Conservation (phyloP, 1,284 basidiomycete species). For the Pseudozyma sp. region DNA sequence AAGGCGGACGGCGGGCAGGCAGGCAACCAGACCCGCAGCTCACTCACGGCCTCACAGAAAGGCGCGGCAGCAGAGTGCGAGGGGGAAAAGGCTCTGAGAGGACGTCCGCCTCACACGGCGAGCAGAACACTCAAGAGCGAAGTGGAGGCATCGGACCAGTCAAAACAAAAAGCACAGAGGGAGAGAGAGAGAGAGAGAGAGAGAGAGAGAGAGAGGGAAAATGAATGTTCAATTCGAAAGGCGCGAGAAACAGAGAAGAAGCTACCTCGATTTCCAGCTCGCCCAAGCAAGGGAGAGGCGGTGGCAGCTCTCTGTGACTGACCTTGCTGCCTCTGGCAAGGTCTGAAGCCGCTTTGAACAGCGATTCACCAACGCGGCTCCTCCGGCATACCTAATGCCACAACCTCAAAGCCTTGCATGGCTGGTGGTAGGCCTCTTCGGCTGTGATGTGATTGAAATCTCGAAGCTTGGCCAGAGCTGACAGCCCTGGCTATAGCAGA, state of each 20-base stretch:
- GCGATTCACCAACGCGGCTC: too few relatives aligned
- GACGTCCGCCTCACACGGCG: slow-evolving; percentile 4
- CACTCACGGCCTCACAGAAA: neutral
- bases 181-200: neutral
- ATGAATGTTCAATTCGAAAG: neutral
- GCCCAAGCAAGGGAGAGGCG: too few relatives aligned
- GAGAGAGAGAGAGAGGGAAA: neutral
- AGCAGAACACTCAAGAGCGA: slow-evolving; percentile 2
- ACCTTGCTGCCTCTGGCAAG: too few relatives aligned
- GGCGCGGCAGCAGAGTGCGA: neutral
- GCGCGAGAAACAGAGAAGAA: neutral
- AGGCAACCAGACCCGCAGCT: neutral
- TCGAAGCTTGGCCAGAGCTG: too few relatives aligned
- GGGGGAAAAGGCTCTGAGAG: neutral
- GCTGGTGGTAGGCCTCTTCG: too few relatives aligned
- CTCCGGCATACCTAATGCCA: too few relatives aligned
- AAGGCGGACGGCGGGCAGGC: slow-evolving; percentile 2
- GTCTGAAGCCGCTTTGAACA: too few relatives aligned
- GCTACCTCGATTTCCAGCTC: too few relatives aligned
- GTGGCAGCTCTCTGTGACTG: too few relatives aligned
- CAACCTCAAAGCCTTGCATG: too few relatives aligned
- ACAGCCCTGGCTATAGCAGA: too few relatives aligned
- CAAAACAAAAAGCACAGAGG: neutral
- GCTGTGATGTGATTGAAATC: too few relatives aligned
- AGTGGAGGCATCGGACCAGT: slow-evolving; percentile 32